Percentiles rank a stretch among this genome's conserved stretches.
phyloP scores from a whole-genome alignment of 2,329 filamentous ascomycete species.

The Colletotrichum tofieldiae region DNA sequence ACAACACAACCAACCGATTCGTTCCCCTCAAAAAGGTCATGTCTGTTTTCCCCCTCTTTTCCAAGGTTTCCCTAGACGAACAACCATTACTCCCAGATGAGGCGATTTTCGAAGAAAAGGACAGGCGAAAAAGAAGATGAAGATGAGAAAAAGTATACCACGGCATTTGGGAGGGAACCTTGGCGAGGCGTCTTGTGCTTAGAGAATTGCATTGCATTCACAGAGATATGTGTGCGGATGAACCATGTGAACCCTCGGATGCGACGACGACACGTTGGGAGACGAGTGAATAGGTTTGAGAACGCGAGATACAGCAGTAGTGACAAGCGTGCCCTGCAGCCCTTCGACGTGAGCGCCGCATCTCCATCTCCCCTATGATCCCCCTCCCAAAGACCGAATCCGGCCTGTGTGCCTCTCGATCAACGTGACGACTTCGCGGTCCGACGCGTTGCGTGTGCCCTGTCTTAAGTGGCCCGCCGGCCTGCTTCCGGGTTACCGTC shows the following conservation, averaged over 20 bases:
- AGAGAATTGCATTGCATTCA: conserved; percentile 33
- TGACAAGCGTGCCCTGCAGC: not conserved
- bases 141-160: conserved; percentile 29
- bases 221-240: not conserved
- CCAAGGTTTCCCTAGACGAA: conserved; percentile 9
- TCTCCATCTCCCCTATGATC: not conserved
- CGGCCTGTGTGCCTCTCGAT: not conserved
- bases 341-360: not conserved
- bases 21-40: not conserved
- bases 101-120: conserved; percentile 28
- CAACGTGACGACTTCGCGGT: conserved; percentile 10
- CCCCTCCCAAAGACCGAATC: not conserved
- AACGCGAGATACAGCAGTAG: not conserved
- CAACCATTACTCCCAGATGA: conserved; percentile 26
- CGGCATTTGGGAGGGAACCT: conserved; percentile 24
- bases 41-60: not conserved
- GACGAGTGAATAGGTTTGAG: not conserved
- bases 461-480: not conserved
- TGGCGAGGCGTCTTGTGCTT: conserved; percentile 41
- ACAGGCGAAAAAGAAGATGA: conserved; percentile 12
- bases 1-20: conserved; percentile 11
- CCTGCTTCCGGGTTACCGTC: not conserved
- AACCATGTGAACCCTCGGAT: not conserved
- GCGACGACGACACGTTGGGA: not conserved
- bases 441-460: conserved; percentile 34